Conservation (phyloP, 2,329 filamentous ascomycete genomes). For the Colletotrichum agaves region DNA sequence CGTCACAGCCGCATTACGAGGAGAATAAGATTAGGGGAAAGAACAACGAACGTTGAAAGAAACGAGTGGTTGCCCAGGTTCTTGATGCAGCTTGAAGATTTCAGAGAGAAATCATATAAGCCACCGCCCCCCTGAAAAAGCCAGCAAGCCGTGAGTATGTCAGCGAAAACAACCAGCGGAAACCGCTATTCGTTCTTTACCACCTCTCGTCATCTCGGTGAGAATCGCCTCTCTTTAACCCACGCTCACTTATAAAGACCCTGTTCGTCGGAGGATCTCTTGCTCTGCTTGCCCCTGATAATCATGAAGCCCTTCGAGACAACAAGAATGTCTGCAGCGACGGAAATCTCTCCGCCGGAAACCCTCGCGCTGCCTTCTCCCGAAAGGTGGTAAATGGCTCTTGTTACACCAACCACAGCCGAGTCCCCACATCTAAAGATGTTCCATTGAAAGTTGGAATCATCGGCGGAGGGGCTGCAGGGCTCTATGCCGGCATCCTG, state of each 20-base stretch:
- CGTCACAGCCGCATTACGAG: no score
- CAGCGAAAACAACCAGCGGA: no score
- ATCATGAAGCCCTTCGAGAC: neutral
- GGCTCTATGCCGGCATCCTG: conserved; percentile 48
- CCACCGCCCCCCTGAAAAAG: no score
- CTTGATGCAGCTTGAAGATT: no score
- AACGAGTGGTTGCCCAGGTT: no score
- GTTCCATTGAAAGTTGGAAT: conserved; percentile 46
- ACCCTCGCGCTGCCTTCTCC: conserved; percentile 40
- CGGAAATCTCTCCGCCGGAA: conserved; percentile 35
- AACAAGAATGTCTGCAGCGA: conserved; percentile 35
- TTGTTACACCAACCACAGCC: conserved; percentile 36
- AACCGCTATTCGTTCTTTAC: no score
- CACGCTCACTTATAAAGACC: conserved; percentile 29
- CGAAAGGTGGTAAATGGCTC: conserved; percentile 31
- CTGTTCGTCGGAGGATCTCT: conserved; percentile 33
- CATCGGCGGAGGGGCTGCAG: conserved; percentile 50
- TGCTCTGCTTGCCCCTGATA: conserved; percentile 26
- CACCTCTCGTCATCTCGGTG: no score
- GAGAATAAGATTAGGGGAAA: no score
- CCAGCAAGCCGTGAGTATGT: no score
- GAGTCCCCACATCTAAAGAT: conserved; percentile 24
- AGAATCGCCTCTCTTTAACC: conserved; percentile 29
- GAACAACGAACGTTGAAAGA: no score
- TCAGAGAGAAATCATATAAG: no score